Percentiles rank a stretch among this genome's conserved stretches.
phyloP scores from a whole-genome alignment of 345 rosid species.

The Cardamine occulta region DNA sequence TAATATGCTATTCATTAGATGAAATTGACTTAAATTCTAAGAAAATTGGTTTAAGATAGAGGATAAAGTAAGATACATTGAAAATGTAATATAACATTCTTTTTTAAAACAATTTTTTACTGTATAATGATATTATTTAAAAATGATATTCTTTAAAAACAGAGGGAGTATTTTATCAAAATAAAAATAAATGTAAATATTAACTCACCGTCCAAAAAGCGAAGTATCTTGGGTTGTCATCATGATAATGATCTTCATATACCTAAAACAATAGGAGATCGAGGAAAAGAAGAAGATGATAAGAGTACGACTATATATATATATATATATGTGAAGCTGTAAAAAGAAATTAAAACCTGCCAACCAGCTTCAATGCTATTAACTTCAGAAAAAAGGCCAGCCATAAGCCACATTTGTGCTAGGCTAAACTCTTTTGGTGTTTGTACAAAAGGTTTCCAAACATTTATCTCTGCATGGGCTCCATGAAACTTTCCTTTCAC shows the following conservation, averaged over 20 bases:
- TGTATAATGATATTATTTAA: too few species aligned
- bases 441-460: constrained; percentile 17
- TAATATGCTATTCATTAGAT: too few species aligned
- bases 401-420: constrained; percentile 6
- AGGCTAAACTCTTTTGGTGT: constrained; percentile 1
- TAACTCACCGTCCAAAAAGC: constrained; percentile 4
- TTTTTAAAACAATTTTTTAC: too few species aligned
- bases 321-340: not conserved
- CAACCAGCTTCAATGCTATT: constrained; percentile 13
- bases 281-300: not conserved
- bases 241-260: not conserved
- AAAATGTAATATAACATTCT: too few species aligned
- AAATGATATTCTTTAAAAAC: too few species aligned
- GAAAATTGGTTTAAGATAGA: too few species aligned
- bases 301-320: not conserved
- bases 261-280: constrained; percentile 3
- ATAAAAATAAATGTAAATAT: not conserved
- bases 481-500: not conserved
- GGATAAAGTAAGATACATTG: not conserved
- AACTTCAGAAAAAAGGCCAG: not conserved
- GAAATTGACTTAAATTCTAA: too few species aligned
- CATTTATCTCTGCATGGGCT: not conserved
- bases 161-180: not conserved
- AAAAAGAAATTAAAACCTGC: not conserved
- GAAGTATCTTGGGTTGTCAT: not conserved